A percentile compares a stretch with the other conserved stretches of the same genome.
Evolutionary conservation across 371 early-diverging fungal species (phyloP).

Genomic region (Nematocida ironsii): DNA sequence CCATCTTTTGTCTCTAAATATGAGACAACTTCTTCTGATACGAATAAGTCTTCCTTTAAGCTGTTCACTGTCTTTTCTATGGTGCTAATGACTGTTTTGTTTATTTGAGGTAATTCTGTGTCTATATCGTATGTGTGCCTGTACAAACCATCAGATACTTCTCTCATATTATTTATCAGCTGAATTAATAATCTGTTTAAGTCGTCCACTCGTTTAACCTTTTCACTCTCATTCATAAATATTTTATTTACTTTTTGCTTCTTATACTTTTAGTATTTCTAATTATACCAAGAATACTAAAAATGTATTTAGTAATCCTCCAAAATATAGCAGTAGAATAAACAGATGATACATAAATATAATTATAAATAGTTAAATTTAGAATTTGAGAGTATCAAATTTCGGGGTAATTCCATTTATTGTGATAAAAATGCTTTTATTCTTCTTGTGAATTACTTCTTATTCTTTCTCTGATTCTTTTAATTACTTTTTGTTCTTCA

Average conservation of each 20-base stretch:
- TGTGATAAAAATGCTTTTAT: not conserved
- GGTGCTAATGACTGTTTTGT: slow-evolving; percentile 17
- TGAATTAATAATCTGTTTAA: slow-evolving; percentile 2
- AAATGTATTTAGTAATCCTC: no score
- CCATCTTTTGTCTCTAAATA: slow-evolving; percentile 8
- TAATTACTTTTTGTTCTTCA: not conserved
- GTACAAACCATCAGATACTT: slow-evolving; percentile 49
- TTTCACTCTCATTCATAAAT: slow-evolving; percentile 31
- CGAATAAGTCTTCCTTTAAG: slow-evolving; percentile 13
- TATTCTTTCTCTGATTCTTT: slow-evolving; percentile 2
- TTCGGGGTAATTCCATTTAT: not conserved
- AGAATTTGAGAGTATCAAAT: no score
- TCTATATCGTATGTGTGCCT: slow-evolving; percentile 58
- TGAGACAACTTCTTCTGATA: slow-evolving; percentile 17
- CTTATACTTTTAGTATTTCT: no score
- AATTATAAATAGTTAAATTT: no score
- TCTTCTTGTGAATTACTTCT: not conserved
- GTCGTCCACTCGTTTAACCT: slow-evolving; percentile 16
- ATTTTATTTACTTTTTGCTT: slow-evolving; percentile 22
- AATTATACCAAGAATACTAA: no score
- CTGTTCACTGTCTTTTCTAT: slow-evolving; percentile 28
- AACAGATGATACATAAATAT: no score
- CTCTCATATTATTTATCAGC: slow-evolving; percentile 45
- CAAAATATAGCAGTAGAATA: no score
- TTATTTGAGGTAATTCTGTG: slow-evolving; percentile 39